phyloP scores from a whole-genome alignment of 2,329 filamentous ascomycete genomes.

The Tympanopsis confertula region DNA sequence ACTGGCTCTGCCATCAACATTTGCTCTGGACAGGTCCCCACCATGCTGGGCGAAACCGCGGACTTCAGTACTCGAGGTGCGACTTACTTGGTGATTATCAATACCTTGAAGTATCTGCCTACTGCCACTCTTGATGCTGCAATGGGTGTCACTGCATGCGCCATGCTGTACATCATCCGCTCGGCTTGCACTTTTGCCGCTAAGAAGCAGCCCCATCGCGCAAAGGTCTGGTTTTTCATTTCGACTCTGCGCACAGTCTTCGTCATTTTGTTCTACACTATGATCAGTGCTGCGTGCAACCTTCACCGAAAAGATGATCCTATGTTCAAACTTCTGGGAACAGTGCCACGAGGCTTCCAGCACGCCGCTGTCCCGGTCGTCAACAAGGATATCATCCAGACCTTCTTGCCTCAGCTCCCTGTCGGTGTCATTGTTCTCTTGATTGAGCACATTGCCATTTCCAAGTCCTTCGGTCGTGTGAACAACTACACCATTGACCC shows the following conservation, averaged over 20 bases:
- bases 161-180: conserved; percentile 68
- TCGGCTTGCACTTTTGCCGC: conserved; percentile 51
- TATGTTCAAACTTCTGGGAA: conserved; percentile 62
- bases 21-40: conserved; percentile 68
- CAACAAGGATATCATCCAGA: conserved; percentile 50
- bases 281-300: conserved; percentile 82
- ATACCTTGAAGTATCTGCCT: conserved; percentile 64
- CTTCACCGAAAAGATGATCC: conserved; percentile 50
- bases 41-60: conserved; percentile 62
- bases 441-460: conserved; percentile 93
- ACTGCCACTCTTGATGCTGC: conserved; percentile 66
- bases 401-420: conserved; percentile 64
- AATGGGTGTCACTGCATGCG: conserved; percentile 73
- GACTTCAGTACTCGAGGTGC: conserved; percentile 64
- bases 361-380: conserved; percentile 65
- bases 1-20: conserved; percentile 91
- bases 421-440: conserved; percentile 85
- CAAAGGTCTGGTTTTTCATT: conserved; percentile 78
- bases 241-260: conserved; percentile 83
- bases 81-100: conserved; percentile 74
- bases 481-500: conserved; percentile 96
- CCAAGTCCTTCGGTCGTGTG: conserved; percentile 88
- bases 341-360: conserved; percentile 74
- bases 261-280: conserved; percentile 80
- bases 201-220: conserved; percentile 54